These are phyloP conservation scores for Candida pseudoviswanathii DNA, from an alignment of 1,139 yeast species.

Conservation along the genomic window DNA sequence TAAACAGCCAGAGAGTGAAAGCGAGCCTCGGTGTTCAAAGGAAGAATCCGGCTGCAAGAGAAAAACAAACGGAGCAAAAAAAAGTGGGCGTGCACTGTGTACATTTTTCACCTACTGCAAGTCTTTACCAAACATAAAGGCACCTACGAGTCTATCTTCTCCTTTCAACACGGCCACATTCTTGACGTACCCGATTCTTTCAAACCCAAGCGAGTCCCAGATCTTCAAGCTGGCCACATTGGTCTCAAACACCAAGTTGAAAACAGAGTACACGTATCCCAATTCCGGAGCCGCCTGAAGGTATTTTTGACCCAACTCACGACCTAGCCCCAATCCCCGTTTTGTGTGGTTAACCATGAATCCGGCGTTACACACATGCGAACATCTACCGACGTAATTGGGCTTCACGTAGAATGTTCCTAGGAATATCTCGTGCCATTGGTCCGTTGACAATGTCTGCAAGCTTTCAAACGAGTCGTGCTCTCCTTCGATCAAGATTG, in stretches of 20 bases:
- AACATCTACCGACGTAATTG: constrained; percentile 73
- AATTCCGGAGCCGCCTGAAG: constrained; percentile 66
- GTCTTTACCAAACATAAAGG: constrained; percentile 64
- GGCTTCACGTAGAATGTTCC: constrained; percentile 81
- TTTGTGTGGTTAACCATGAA: constrained; percentile 59
- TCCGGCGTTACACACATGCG: constrained; percentile 82
- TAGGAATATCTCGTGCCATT: constrained; percentile 48
- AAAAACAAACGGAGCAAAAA: neutral
- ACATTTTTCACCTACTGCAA: constrained; percentile 20
- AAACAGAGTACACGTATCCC: constrained; percentile 79
- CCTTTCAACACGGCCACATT: constrained; percentile 71
- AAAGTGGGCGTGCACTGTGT: too few relatives aligned
- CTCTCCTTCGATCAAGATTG: constrained; percentile 46
- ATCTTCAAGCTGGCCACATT: constrained; percentile 67
- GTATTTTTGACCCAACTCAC: constrained; percentile 60
- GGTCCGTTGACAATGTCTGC: constrained; percentile 15
- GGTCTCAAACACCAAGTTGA: constrained; percentile 76
- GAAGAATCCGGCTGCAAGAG: neutral
- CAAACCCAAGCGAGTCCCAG: constrained; percentile 79
- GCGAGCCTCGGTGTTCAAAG: neutral
- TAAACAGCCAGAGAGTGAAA: neutral
- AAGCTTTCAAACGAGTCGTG: constrained; percentile 17
- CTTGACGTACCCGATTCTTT: constrained; percentile 67
- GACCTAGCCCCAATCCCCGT: constrained; percentile 67
- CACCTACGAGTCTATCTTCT: constrained; percentile 59